Evolutionary conservation across 257 asterid genomes (phyloP), one percentile per base, ranked within the genome.

Genomic region (Salvia rosmarinus): DNA sequence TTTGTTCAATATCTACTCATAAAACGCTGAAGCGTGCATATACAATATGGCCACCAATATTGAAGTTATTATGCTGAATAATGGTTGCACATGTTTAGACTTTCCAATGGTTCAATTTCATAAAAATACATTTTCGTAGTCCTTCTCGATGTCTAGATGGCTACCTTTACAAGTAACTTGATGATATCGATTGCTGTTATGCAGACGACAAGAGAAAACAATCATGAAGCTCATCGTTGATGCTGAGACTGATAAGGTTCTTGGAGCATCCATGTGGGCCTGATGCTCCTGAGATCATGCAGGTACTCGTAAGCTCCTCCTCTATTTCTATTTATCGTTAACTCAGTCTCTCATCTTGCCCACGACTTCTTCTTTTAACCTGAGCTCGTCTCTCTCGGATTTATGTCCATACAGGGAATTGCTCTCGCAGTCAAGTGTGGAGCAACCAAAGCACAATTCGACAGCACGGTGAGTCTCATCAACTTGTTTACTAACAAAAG

Each of bases 241-340:
- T 52, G 85, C 86, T 56, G 87, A 86, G 84, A 88, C 89, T 0
- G 99, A 94, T 72, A 91, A 86, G 80, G 98, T 94, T 81, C 79
- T 94, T 57, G 99, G 98, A 72, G 99, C 98, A 73, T 85, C 99
- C 80, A 91, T 94, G 98, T 63, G 99, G 99, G 67, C 90, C 99
- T 11, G 98, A 94, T 79, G 96, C 99, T 62, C 85, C 98, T 59
- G 99, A 94, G 82, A 91, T 91, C 76, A 89, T 94, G 92, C 96
- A 93, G 98, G 98, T 89, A 77, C 71, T 12, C 6, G 9, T 47
- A 37, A 4, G 4, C 17, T 30, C 25, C 3, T 58, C 43, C 25
- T 43, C 60, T 12, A 9, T 34, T 9, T 39, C 44, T 9, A 9
- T 39, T 9, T 3, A 25, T 25, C 30, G 30, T 25, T 25, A 25